Evolutionary conservation across 2,329 filamentous ascomycete species (phyloP).

Genomic region (Hypoxylon sp.): DNA sequence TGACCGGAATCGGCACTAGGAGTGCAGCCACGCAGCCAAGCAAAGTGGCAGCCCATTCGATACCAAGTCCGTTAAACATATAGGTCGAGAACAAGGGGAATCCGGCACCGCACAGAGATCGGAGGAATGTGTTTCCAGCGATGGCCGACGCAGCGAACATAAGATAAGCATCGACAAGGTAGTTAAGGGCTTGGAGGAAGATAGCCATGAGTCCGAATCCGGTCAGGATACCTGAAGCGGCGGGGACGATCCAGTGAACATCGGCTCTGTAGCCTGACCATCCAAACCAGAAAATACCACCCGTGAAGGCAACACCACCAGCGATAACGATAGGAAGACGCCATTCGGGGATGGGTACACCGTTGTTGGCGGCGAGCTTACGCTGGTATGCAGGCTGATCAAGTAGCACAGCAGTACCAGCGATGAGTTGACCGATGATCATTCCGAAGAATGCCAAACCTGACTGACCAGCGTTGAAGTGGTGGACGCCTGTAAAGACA

Average conservation of each 20-base stretch:
- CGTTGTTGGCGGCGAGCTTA: constrained; percentile 77
- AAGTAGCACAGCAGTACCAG: constrained; percentile 73
- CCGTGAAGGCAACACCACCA: constrained; percentile 72
- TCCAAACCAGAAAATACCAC: constrained; percentile 82
- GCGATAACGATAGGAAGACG: constrained; percentile 73
- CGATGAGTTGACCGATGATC: constrained; percentile 79
- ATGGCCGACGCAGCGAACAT: constrained; percentile 84
- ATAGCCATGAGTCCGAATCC: constrained; percentile 87
- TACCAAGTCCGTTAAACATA: constrained; percentile 75
- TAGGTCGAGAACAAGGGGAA: constrained; percentile 85
- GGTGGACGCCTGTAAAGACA: constrained; percentile 81
- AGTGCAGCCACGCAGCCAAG: constrained; percentile 71
- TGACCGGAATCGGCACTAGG: constrained; percentile 73
- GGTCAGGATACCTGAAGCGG: constrained; percentile 72
- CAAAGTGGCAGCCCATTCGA: constrained; percentile 73
- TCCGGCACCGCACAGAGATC: constrained; percentile 81
- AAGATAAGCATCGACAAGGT: constrained; percentile 82
- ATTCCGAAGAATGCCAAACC: constrained; percentile 91
- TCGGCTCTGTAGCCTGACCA: constrained; percentile 74
- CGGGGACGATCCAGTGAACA: constrained; percentile 76
- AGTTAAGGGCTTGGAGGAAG: constrained; percentile 85
- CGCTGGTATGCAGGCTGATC: constrained; percentile 77
- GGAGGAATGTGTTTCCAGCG: constrained; percentile 85
- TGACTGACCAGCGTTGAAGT: constrained; percentile 76
- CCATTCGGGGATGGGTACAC: constrained; percentile 76